Evolutionary conservation across 2,329 filamentous ascomycete genomes (phyloP).

Genomic region (Arthrobotrys sphaeroides): DNA sequence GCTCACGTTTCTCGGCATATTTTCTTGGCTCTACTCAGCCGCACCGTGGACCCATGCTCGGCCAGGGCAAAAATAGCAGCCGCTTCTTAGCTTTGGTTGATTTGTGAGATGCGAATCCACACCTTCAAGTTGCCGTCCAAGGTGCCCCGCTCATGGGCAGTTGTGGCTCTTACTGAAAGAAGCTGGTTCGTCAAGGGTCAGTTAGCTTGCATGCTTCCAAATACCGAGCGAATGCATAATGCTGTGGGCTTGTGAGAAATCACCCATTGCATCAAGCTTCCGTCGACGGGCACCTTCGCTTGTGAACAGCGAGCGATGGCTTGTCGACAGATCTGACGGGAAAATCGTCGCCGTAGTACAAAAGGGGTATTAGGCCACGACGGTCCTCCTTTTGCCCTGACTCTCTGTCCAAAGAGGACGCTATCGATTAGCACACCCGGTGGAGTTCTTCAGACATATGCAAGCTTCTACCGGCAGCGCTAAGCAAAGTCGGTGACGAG

Average conservation of each 20-base stretch:
- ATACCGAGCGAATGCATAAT: conserved; percentile 24
- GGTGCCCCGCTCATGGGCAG: not conserved
- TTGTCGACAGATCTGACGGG: conserved; percentile 6
- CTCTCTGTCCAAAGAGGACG: not conserved
- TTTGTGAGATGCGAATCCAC: conserved; percentile 17
- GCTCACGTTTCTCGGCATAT: conserved; percentile 5
- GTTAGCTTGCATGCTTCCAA: conserved; percentile 45
- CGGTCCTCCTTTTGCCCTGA: not conserved
- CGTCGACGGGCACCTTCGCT: conserved; percentile 14
- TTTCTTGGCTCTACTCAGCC: conserved; percentile 49
- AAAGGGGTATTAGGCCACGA: conserved; percentile 9
- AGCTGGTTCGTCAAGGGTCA: not conserved
- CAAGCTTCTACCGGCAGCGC: conserved; percentile 36
- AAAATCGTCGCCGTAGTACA: not conserved
- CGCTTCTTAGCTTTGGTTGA: conserved; percentile 4
- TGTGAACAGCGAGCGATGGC: conserved; percentile 11
- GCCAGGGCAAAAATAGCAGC: conserved; percentile 51
- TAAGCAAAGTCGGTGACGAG: conserved; percentile 16
- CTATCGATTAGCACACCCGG: conserved; percentile 5
- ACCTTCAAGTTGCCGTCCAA: conserved; percentile 27
- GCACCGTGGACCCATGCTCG: conserved; percentile 42
- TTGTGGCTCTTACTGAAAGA: conserved; percentile 22
- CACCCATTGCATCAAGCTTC: not conserved
- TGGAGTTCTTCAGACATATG: conserved; percentile 9
- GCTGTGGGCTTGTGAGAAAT: not conserved